Conservation (phyloP, 2,329 filamentous ascomycete genomes). For the Cryphonectria carpinicola region DNA sequence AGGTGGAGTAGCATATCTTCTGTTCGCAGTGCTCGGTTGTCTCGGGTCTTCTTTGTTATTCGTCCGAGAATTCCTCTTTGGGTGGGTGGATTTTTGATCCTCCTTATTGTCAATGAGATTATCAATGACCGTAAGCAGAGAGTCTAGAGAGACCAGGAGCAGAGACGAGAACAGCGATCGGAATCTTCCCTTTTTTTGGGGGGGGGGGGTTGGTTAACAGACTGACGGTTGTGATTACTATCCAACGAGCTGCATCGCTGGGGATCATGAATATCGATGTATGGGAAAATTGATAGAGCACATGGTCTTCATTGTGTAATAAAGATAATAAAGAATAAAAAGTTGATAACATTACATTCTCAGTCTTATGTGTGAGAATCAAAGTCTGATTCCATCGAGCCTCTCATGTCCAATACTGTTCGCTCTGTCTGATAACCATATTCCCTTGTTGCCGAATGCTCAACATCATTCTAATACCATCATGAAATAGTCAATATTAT, state of each 20-base stretch:
- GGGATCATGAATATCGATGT: background rate
- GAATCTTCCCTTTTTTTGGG: background rate
- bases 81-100: background rate
- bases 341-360: background rate
- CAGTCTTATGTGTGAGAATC: background rate
- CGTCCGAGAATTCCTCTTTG: background rate
- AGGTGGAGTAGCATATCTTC: background rate
- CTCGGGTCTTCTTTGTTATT: background rate
- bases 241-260: background rate
- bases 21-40: background rate
- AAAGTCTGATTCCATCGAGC: background rate
- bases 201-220: too few relatives aligned
- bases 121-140: background rate
- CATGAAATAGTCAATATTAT: background rate
- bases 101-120: background rate
- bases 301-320: background rate
- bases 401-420: background rate
- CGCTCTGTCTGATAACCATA: background rate
- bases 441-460: background rate
- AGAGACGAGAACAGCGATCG: background rate
- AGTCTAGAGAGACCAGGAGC: background rate
- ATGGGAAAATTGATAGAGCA: background rate
- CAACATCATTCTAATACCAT: background rate
- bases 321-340: background rate
- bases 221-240: too few relatives aligned